Percentiles rank a stretch among this genome's conserved stretches.
phyloP scores from a whole-genome alignment of 2,329 filamentous ascomycete genomes.

The Cladosporium sp. region DNA sequence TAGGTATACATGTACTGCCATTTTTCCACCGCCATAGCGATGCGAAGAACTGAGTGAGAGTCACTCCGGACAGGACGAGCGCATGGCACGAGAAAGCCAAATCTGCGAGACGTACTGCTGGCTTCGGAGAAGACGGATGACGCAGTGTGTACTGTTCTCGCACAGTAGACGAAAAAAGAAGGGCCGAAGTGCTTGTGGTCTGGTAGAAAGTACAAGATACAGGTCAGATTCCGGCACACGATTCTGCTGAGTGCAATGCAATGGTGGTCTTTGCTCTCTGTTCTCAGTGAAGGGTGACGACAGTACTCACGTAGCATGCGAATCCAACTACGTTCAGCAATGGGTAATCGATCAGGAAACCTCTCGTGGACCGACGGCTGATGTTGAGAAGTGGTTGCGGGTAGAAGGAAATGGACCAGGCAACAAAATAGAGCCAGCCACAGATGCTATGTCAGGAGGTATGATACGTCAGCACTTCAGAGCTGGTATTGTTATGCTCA shows the following conservation, averaged over 20 bases:
- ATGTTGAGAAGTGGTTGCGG: conserved; percentile 82
- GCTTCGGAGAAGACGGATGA: conserved; percentile 54
- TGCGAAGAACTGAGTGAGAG: conserved; percentile 73
- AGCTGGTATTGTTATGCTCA: background rate
- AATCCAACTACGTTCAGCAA: conserved; percentile 72
- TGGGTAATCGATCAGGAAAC: conserved; percentile 84
- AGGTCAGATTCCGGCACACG: background rate
- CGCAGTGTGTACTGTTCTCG: background rate
- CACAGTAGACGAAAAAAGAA: background rate
- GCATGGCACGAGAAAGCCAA: conserved; percentile 83
- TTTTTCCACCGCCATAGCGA: conserved; percentile 66
- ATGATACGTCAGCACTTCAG: background rate
- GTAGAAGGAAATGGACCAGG: conserved; percentile 83
- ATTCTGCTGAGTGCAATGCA: background rate
- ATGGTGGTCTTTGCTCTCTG: background rate
- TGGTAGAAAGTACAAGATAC: background rate
- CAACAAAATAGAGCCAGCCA: conserved; percentile 26
- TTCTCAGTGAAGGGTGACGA: background rate
- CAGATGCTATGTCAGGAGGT: conserved; percentile 17
- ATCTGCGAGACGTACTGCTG: conserved; percentile 87
- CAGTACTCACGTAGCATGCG: conserved; percentile 57
- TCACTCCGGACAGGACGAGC: conserved; percentile 64
- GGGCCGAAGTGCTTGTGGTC: background rate
- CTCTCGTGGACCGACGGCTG: conserved; percentile 69
- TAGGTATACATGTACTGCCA: background rate